Base-by-base conservation (phyloP, 2,329 filamentous ascomycete species). In the Escovopsis weberi region DNA sequence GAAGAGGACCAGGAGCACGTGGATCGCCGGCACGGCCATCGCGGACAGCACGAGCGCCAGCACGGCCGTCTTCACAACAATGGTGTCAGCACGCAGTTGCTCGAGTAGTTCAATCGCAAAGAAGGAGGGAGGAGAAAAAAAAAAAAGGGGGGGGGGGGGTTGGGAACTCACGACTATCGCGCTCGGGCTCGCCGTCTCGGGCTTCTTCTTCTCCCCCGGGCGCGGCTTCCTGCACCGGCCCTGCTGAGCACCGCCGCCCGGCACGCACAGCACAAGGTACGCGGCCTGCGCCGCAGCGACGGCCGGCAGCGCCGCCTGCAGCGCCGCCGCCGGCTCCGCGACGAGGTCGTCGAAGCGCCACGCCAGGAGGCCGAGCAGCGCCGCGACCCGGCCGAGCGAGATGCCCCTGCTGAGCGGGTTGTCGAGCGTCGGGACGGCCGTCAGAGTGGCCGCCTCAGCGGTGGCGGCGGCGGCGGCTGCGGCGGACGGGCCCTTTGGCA, bases 1-100 rank as follows among this genome's bases (percentile, higher is more conserved):
- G 62, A 95, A 93, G 51, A 96, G 82, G 54, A 96, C 70, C 53
- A 93, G 74, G 33, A 79, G 63, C 37, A 76, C 58, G 58, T 80
- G 69, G 19, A 80, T 53, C 26, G 59, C 59, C 30, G 89, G 72
- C 7, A 83, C 80, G 44, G 88, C 68, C 50, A 91, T 70, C 2
- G 76, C 71, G 2, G 85, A 79, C 71, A 94, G 55, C 18, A 69
- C 48, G 33, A 70, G 55, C 6, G 67, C 67, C 40, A 72, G 59
- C 43, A 68, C 51, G 12, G 66, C 59, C 15, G 66, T 62, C 70
- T 73, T 40, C 10, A 38, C 11, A 3, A 15, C n/a, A n/a, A n/a
- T n/a, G n/a, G n/a, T n/a, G n/a, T n/a, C n/a, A n/a, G n/a, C n/a
- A n/a, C n/a, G n/a, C n/a, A n/a, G n/a, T n/a, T n/a, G n/a, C n/a